Evolutionary conservation across 2,329 filamentous ascomycete species (phyloP).

Genomic region (Aspergillus sojae): DNA sequence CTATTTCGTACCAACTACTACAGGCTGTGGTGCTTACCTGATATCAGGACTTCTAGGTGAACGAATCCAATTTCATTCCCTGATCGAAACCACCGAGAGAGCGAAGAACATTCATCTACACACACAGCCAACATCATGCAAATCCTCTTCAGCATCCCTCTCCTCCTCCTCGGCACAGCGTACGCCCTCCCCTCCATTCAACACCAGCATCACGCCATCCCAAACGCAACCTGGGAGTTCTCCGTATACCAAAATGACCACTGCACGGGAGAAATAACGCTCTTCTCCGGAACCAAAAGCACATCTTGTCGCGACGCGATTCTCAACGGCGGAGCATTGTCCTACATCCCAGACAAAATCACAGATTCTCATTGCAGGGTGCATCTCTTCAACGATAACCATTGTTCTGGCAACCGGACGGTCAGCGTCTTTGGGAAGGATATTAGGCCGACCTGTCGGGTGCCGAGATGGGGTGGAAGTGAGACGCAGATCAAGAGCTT

Average conservation of each 20-base stretch:
- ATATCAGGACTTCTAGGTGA: not conserved
- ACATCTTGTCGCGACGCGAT: conserved; percentile 9
- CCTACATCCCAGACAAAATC: conserved; percentile 10
- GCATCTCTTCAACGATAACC: conserved; percentile 7
- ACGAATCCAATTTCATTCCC: not conserved
- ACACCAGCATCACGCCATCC: not conserved
- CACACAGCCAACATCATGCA: not conserved
- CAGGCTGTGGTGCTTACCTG: not conserved
- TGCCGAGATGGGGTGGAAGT: not conserved
- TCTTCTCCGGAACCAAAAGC: conserved; percentile 13
- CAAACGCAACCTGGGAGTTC: conserved; percentile 13
- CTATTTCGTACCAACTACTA: not conserved
- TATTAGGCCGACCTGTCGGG: not conserved
- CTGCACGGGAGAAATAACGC: conserved; percentile 16
- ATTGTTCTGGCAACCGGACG: conserved; percentile 4
- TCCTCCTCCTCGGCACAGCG: conserved; percentile 1
- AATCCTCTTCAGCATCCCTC: not conserved
- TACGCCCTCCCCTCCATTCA: not conserved
- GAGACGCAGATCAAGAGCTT: conserved; percentile 4
- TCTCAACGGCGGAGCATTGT: conserved; percentile 17
- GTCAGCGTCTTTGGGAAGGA: not conserved
- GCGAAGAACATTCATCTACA: not conserved
- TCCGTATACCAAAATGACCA: conserved; percentile 16
- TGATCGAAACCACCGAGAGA: not conserved
- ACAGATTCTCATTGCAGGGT: conserved; percentile 5